A percentile compares a stretch with the other conserved stretches of the same genome.
These are phyloP conservation scores for Tylopilus rubrobrunneus DNA, from an alignment of 768 basidiomycete genomes.

Conservation along the genomic window DNA sequence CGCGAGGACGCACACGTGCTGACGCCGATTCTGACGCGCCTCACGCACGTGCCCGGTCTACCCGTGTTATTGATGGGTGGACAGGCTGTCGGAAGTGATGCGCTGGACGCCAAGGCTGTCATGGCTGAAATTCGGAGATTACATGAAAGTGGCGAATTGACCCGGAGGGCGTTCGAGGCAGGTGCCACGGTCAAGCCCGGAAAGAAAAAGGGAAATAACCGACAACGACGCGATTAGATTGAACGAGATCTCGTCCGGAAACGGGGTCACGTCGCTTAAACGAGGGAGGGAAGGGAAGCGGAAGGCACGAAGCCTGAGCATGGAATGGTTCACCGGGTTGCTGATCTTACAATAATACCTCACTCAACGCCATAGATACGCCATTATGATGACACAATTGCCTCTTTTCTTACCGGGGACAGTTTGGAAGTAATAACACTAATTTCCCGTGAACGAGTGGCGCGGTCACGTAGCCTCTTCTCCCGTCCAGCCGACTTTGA, in stretches of 20 bases:
- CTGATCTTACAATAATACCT: slow-evolving; percentile 1
- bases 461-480: background rate
- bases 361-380: slow-evolving; percentile 5
- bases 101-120: slow-evolving; percentile 10
- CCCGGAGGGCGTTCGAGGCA: slow-evolving; percentile 45
- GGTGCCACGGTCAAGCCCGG: slow-evolving; percentile 54
- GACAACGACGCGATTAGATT: slow-evolving; percentile 2
- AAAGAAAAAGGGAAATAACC: slow-evolving; percentile 46
- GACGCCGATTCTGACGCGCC: slow-evolving; percentile 54
- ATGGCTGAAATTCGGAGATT: slow-evolving; percentile 51
- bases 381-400: slow-evolving; percentile 4
- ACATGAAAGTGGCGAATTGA: slow-evolving; percentile 48
- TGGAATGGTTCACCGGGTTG: background rate
- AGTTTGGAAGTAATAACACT: background rate
- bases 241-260: slow-evolving; percentile 4
- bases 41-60: slow-evolving; percentile 51
- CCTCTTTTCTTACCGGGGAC: background rate
- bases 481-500: slow-evolving; percentile 29
- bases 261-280: background rate
- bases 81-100: slow-evolving; percentile 41
- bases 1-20: slow-evolving; percentile 69
- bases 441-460: background rate
- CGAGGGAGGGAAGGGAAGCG: background rate
- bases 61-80: slow-evolving; percentile 73
- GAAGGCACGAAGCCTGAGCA: background rate